Evolutionary conservation across 345 rosid genomes (phyloP).

Genomic region (rapeseed (Brassica napus)): DNA sequence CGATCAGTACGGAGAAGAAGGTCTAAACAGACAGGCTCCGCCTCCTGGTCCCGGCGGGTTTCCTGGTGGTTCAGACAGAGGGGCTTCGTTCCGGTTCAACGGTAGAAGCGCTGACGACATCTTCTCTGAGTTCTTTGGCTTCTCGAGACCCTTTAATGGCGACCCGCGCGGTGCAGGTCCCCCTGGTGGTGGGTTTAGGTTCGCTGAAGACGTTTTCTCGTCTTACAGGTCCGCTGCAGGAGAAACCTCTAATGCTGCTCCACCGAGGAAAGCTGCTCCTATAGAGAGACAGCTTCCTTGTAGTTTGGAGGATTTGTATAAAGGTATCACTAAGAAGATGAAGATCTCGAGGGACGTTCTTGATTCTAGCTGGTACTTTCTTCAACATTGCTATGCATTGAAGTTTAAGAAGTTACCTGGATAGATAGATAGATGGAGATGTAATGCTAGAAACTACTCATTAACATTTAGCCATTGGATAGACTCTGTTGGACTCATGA

Average conservation of each 20-base stretch:
- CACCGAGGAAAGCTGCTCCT: slow-evolving; percentile 65
- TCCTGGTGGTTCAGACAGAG: slow-evolving; percentile 45
- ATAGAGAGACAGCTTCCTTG: slow-evolving; percentile 78
- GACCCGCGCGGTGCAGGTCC: too few species aligned
- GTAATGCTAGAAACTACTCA: too few species aligned
- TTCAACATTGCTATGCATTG: not conserved
- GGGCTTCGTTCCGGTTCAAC: slow-evolving; percentile 61
- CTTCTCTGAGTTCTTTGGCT: slow-evolving; percentile 83
- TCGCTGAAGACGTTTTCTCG: slow-evolving; percentile 62
- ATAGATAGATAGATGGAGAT: too few species aligned
- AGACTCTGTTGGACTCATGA: too few species aligned
- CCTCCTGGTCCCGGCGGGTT: slow-evolving; percentile 69
- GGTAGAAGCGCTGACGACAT: slow-evolving; percentile 81
- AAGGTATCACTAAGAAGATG: slow-evolving; percentile 87
- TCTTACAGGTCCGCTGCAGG: slow-evolving; percentile 47
- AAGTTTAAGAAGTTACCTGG: not conserved
- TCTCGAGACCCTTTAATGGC: slow-evolving; percentile 53
- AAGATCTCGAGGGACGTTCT: slow-evolving; percentile 79
- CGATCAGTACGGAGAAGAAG: slow-evolving; percentile 92
- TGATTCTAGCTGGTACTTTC: slow-evolving; percentile 55
- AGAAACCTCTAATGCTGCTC: slow-evolving; percentile 45
- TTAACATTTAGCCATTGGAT: too few species aligned
- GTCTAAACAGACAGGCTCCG: slow-evolving; percentile 71
- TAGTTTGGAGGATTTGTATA: slow-evolving; percentile 89
- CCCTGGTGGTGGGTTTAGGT: slow-evolving; percentile 41